A percentile compares a stretch with the other conserved stretches of the same genome.
Evolutionary conservation across 2,329 filamentous ascomycete genomes (phyloP).

Genomic region (Cercospora nicotianae): DNA sequence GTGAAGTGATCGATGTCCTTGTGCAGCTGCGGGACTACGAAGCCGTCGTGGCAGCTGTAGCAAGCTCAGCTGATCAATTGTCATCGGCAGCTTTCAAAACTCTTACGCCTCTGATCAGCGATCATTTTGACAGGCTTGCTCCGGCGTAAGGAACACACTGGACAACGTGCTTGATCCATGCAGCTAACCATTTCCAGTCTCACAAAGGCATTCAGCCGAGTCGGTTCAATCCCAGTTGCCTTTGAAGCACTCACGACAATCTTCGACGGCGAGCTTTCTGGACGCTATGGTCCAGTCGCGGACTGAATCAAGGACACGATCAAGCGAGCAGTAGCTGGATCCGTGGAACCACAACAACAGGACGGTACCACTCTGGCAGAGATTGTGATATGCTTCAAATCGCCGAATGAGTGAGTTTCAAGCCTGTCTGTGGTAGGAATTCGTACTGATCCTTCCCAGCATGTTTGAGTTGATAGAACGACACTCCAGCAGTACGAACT

Average conservation of each 20-base stretch:
- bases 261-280: neutral
- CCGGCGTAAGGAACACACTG: neutral
- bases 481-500: neutral
- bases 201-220: neutral
- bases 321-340: neutral
- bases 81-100: neutral
- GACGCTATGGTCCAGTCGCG: neutral
- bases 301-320: neutral
- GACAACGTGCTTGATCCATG: fast-evolving
- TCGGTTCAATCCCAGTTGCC: neutral
- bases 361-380: neutral
- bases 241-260: neutral
- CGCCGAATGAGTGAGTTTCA: neutral
- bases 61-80: neutral
- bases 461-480: neutral
- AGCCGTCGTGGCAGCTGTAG: neutral
- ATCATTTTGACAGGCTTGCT: neutral
- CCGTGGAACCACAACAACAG: neutral
- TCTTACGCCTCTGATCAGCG: neutral
- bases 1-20: neutral
- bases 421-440: neutral
- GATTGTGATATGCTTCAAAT: neutral
- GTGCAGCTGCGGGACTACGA: neutral
- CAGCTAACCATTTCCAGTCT: neutral
- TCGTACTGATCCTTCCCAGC: neutral